phyloP scores from a whole-genome alignment of 2,329 filamentous ascomycete genomes.

The Cordyceps militaris region DNA sequence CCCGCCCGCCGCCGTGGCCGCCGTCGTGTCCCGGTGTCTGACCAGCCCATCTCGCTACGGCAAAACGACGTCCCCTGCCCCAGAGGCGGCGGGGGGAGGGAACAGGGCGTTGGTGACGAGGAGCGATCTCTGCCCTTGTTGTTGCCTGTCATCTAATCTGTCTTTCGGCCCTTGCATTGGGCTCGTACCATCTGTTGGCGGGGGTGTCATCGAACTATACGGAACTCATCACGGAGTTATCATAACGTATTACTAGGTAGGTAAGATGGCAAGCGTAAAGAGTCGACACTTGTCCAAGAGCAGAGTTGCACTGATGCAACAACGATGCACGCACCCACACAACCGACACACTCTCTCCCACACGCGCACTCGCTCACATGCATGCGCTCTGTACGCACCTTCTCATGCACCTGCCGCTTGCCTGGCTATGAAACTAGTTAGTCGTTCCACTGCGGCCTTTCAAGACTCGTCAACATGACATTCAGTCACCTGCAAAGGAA shows the following conservation, averaged over 20 bases:
- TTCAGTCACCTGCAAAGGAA: not conserved
- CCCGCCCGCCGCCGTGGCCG: too few relatives aligned
- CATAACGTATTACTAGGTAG: too few relatives aligned
- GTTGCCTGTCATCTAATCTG: not conserved
- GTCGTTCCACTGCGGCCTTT: not conserved
- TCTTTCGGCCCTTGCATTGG: conserved; percentile 1
- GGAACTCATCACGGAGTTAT: not conserved
- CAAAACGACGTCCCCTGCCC: too few relatives aligned
- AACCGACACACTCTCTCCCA: not conserved
- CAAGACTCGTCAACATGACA: not conserved
- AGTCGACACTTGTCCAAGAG: not conserved
- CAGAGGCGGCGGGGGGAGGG: too few relatives aligned
- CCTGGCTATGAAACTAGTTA: not conserved
- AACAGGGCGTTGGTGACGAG: not conserved
- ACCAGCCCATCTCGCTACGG: too few relatives aligned
- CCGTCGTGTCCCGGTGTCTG: not conserved
- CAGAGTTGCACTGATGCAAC: not conserved
- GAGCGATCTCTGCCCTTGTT: not conserved
- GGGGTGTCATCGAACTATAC: not conserved
- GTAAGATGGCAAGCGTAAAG: too few relatives aligned
- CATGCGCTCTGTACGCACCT: not conserved
- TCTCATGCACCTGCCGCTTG: not conserved
- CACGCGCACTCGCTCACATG: not conserved
- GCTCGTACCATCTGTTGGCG: not conserved
- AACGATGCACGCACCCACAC: not conserved